phyloP scores from a whole-genome alignment of 2,329 filamentous ascomycete species.

The Penicillium janthinellum region DNA sequence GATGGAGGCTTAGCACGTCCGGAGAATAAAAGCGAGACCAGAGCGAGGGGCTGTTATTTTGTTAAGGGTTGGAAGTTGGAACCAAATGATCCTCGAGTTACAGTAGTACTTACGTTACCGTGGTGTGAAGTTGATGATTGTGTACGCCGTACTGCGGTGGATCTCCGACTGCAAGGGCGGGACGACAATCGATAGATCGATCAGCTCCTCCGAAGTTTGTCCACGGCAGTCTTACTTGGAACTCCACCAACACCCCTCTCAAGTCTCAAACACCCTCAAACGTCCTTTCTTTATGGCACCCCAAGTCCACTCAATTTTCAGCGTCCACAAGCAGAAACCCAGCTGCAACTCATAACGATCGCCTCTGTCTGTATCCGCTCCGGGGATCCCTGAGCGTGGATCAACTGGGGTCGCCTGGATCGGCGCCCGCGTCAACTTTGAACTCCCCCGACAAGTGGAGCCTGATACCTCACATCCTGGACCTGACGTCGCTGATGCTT shows the following conservation, averaged over 20 bases:
- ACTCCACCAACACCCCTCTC: neutral
- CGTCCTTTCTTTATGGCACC: neutral
- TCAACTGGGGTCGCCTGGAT: constrained; percentile 11
- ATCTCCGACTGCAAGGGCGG: constrained; percentile 13
- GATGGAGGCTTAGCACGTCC: neutral
- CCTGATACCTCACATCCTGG: constrained; percentile 27
- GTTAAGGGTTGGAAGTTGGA: neutral
- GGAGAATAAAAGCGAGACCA: constrained; percentile 1
- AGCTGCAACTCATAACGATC: constrained; percentile 17
- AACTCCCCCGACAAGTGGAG: neutral
- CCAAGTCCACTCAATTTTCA: neutral
- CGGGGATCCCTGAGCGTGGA: constrained; percentile 18
- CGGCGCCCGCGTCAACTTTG: neutral
- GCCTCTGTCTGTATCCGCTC: constrained; percentile 19
- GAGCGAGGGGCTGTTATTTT: neutral
- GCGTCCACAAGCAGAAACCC: neutral
- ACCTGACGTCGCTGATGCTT: constrained; percentile 12
- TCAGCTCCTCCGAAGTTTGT: neutral
- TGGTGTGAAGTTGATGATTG: too few relatives aligned
- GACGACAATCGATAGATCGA: neutral
- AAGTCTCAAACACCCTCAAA: neutral
- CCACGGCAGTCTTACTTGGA: neutral
- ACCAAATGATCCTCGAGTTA: neutral
- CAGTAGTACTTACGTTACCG: too few relatives aligned
- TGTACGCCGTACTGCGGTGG: neutral